Evolutionary conservation across 1,139 yeast genomes (phyloP).

Genomic region (Nakaseomyces uthaithaninus): DNA sequence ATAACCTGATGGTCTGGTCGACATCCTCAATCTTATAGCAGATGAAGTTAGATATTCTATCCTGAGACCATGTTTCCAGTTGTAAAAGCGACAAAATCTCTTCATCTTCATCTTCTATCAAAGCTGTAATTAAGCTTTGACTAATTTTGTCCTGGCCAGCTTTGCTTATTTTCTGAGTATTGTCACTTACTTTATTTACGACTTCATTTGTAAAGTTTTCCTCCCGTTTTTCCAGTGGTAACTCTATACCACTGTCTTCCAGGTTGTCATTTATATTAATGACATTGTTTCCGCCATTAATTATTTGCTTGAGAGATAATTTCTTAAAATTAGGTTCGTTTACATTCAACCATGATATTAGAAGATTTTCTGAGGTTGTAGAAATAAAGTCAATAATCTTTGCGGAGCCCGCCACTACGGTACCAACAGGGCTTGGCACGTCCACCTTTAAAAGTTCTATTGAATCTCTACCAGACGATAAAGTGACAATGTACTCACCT

Average conservation of each 20-base stretch:
- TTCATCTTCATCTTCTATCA: slow-evolving; percentile 13
- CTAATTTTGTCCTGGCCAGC: slow-evolving; percentile 21
- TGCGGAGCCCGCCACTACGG: slow-evolving; percentile 16
- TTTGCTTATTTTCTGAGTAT: slow-evolving; percentile 17
- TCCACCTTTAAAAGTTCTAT: slow-evolving; percentile 17
- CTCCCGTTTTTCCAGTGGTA: slow-evolving; percentile 3
- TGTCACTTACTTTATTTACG: slow-evolving; percentile 8
- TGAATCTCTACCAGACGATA: slow-evolving; percentile 17
- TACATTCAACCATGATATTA: slow-evolving; percentile 31
- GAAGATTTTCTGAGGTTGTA: slow-evolving; percentile 12
- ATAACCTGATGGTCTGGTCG: slow-evolving; percentile 13
- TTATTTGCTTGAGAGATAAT: slow-evolving; percentile 18
- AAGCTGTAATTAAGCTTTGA: slow-evolving; percentile 14
- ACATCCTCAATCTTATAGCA: slow-evolving; percentile 15
- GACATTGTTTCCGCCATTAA: slow-evolving; percentile 16
- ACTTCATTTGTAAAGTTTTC: slow-evolving; percentile 6
- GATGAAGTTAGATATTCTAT: slow-evolving; percentile 22
- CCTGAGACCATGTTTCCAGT: slow-evolving; percentile 22
- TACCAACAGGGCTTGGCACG: slow-evolving; percentile 16
- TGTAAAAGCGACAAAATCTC: slow-evolving; percentile 12
- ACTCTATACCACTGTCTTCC: not conserved
- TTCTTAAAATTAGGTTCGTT: slow-evolving; percentile 30
- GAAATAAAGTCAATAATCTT: slow-evolving; percentile 25
- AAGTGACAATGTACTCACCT: slow-evolving; percentile 18
- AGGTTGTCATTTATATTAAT: slow-evolving; percentile 14